These are phyloP conservation scores for Paecilomyces fulvus DNA, from an alignment of 2,329 filamentous ascomycete genomes.

Conservation along the genomic window DNA sequence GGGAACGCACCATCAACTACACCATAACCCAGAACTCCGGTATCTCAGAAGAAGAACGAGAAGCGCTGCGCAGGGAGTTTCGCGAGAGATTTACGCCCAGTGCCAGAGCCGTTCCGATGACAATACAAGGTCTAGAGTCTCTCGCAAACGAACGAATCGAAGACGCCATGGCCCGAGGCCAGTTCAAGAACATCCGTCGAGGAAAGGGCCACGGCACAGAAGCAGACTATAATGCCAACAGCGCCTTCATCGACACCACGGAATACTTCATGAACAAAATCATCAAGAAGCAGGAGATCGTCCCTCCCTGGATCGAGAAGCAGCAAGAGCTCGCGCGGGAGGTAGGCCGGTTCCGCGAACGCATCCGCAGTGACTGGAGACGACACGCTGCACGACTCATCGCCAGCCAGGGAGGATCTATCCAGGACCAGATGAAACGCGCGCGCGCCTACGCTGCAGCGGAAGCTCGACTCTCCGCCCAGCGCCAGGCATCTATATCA, in stretches of 20 bases:
- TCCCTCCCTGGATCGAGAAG: slow-evolving; percentile 98
- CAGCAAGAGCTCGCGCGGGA: slow-evolving; percentile 78
- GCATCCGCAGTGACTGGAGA: slow-evolving; percentile 76
- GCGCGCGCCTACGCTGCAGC: slow-evolving; percentile 69
- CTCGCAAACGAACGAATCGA: slow-evolving; percentile 90
- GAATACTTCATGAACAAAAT: slow-evolving; percentile 99
- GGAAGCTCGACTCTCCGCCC: slow-evolving; percentile 44
- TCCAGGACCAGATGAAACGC: slow-evolving; percentile 62
- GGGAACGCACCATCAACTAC: slow-evolving; percentile 51
- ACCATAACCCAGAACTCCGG: slow-evolving; percentile 45
- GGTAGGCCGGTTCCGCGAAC: slow-evolving; percentile 59
- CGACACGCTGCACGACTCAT: slow-evolving; percentile 74
- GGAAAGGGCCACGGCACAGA: slow-evolving; percentile 63
- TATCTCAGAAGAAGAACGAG: slow-evolving; percentile 63
- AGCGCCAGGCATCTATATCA: slow-evolving; percentile 16
- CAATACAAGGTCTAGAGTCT: slow-evolving; percentile 68
- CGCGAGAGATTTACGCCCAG: slow-evolving; percentile 71
- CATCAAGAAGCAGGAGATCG: slow-evolving; percentile 90
- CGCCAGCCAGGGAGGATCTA: slow-evolving; percentile 62
- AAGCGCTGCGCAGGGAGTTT: slow-evolving; percentile 63
- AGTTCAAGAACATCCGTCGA: slow-evolving; percentile 76
- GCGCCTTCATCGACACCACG: slow-evolving; percentile 88
- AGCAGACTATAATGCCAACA: slow-evolving; percentile 71
- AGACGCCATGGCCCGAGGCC: slow-evolving; percentile 81
- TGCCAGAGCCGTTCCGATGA: slow-evolving; percentile 64